phyloP scores from a whole-genome alignment of 257 asterid genomes.

The Gentiana straminea region DNA sequence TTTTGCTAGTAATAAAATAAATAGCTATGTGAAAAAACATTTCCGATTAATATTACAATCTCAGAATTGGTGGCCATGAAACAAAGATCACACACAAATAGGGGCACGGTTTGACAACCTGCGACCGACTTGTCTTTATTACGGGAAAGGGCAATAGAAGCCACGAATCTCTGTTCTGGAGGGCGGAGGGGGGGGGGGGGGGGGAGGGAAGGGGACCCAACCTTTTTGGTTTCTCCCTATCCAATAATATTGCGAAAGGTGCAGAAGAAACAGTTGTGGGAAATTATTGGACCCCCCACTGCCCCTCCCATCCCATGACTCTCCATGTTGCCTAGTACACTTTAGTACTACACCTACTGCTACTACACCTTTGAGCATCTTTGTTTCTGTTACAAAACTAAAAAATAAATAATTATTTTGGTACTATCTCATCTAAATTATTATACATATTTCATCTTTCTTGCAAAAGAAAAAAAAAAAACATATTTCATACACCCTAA shows the following conservation, averaged over 20 bases:
- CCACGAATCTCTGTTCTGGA: constrained; percentile 4
- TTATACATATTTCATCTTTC: too few species aligned
- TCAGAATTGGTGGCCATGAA: neutral
- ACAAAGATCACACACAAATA: neutral
- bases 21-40: too few species aligned
- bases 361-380: neutral
- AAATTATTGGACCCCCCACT: constrained; percentile 6
- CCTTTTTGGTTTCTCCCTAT: neutral
- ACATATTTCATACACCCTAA: too few species aligned
- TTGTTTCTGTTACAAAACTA: neutral
- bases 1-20: neutral
- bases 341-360: too few species aligned
- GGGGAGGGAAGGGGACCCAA: constrained; percentile 11
- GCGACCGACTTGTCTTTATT: constrained; percentile 7
- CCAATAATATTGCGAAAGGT: constrained; percentile 17
- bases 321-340: constrained; percentile 1
- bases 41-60: neutral
- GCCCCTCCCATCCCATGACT: too few species aligned
- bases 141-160: neutral
- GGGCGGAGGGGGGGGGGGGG: constrained; percentile 8
- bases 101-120: constrained; percentile 7
- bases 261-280: neutral
- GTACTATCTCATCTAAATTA: too few species aligned
- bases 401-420: too few species aligned
- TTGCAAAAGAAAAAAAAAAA: too few species aligned